phyloP scores from a whole-genome alignment of 2,329 filamentous ascomycete genomes.

The Beauveria sp. region DNA sequence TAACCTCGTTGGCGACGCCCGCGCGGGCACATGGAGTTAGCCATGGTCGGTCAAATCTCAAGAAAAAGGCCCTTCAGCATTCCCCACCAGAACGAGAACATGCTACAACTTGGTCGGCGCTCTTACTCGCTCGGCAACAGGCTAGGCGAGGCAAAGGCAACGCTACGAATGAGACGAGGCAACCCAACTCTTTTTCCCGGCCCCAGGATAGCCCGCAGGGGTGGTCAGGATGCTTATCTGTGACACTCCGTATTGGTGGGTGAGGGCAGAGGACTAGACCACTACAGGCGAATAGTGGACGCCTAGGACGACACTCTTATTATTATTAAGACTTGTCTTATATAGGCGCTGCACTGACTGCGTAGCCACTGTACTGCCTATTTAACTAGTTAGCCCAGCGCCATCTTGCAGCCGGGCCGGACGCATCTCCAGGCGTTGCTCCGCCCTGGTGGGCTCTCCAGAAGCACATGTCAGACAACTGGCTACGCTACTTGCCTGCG shows the following conservation, averaged over 20 bases:
- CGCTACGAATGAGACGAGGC: neutral
- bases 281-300: neutral
- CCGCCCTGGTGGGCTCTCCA: neutral
- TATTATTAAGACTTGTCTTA: too few relatives aligned
- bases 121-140: constrained; percentile 3
- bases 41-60: neutral
- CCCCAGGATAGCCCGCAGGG: neutral
- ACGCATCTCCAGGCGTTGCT: constrained; percentile 5
- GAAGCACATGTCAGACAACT: constrained; percentile 20
- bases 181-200: neutral
- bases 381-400: neutral
- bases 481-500: neutral
- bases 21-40: neutral
- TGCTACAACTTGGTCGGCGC: constrained; percentile 2
- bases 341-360: too few relatives aligned
- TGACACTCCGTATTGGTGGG: constrained; percentile 11
- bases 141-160: neutral
- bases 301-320: neutral
- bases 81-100: neutral
- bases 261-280: neutral
- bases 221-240: constrained; percentile 11
- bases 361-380: neutral
- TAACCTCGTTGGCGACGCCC: neutral
- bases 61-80: neutral
- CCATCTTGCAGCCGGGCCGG: constrained; percentile 5